These are phyloP conservation scores for Urochloa ruziziensis DNA, from an alignment of 176 grass and related monocot species.

Conservation along the genomic window DNA sequence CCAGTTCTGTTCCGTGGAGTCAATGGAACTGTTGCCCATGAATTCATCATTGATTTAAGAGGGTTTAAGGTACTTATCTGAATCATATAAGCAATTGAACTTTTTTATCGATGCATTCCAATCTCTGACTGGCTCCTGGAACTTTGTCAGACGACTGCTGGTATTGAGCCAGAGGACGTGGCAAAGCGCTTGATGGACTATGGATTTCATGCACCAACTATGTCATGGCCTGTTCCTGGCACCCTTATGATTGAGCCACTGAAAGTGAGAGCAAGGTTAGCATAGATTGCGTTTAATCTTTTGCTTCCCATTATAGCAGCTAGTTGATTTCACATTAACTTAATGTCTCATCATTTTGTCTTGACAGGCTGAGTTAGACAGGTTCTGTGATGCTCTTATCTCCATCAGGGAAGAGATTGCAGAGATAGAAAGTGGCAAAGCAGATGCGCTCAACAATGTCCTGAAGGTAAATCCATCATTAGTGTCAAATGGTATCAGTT, in stretches of 20 bases:
- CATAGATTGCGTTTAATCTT: slow-evolving; percentile 6
- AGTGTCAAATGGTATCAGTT: neutral
- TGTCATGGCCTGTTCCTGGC: slow-evolving; percentile 99
- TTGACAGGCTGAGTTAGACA: slow-evolving; percentile 85
- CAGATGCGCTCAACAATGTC: slow-evolving; percentile 83
- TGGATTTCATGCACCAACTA: slow-evolving; percentile 93
- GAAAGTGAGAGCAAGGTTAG: slow-evolving; percentile 99
- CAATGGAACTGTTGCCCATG: slow-evolving; percentile 93
- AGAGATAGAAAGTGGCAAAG: slow-evolving; percentile 80
- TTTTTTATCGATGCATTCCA: neutral
- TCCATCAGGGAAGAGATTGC: slow-evolving; percentile 96
- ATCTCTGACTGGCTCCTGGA: slow-evolving; percentile 18
- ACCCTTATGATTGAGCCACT: slow-evolving; percentile 99
- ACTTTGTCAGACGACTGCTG: slow-evolving; percentile 66
- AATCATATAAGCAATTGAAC: neutral
- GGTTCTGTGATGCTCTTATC: slow-evolving; percentile 98
- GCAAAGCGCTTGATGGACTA: slow-evolving; percentile 98
- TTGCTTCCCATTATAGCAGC: slow-evolving; percentile 11
- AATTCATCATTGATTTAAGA: slow-evolving; percentile 98
- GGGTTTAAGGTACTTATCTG: slow-evolving; percentile 77
- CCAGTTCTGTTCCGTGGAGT: slow-evolving; percentile 99
- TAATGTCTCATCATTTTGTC: slow-evolving; percentile 34
- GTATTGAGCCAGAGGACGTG: slow-evolving; percentile 94
- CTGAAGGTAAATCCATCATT: slow-evolving; percentile 69
- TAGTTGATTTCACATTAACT: slow-evolving; percentile 20